A percentile compares a stretch with the other conserved stretches of the same genome.
Evolutionary conservation across 306 rosid species (phyloP).

Genomic region (Casuarina glauca): DNA sequence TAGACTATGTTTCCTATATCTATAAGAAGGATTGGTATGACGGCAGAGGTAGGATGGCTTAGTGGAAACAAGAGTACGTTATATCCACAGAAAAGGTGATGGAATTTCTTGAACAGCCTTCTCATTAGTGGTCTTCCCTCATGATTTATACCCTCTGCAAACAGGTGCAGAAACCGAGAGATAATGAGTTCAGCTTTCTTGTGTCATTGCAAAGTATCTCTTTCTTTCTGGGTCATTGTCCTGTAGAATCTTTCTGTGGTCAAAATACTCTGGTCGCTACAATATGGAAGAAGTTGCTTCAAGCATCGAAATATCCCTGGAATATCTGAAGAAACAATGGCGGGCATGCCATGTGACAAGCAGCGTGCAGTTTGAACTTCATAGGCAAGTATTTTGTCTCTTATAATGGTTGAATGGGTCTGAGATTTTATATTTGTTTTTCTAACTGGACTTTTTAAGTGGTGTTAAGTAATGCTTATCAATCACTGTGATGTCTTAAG

Average conservation of each 20-base stretch:
- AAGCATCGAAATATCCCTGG: constrained; percentile 34
- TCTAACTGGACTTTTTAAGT: constrained; percentile 31
- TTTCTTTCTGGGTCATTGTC: constrained; percentile 32
- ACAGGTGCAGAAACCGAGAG: not conserved
- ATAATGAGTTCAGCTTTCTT: constrained; percentile 20
- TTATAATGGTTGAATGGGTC: constrained; percentile 41
- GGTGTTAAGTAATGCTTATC: constrained; percentile 39
- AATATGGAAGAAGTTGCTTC: constrained; percentile 27
- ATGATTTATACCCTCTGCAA: constrained; percentile 14
- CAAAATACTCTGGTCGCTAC: constrained; percentile 26
- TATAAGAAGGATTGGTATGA: constrained; percentile 3
- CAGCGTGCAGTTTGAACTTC: constrained; percentile 46
- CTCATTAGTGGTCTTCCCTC: constrained; percentile 11
- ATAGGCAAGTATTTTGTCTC: constrained; percentile 73
- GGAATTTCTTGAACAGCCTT: constrained; percentile 16
- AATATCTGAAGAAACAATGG: constrained; percentile 43
- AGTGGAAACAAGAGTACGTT: constrained; percentile 14
- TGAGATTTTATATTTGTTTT: constrained; percentile 25
- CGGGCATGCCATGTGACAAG: constrained; percentile 30
- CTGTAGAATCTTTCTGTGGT: constrained; percentile 28
- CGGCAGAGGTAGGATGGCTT: constrained; percentile 23
- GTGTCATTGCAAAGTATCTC: constrained; percentile 19
- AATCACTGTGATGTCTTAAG: constrained; percentile 42
- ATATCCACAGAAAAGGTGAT: constrained; percentile 22
- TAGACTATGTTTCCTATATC: constrained; percentile 9